Conservation (phyloP, 306 rosid species). For the Sicyos edulis region DNA sequence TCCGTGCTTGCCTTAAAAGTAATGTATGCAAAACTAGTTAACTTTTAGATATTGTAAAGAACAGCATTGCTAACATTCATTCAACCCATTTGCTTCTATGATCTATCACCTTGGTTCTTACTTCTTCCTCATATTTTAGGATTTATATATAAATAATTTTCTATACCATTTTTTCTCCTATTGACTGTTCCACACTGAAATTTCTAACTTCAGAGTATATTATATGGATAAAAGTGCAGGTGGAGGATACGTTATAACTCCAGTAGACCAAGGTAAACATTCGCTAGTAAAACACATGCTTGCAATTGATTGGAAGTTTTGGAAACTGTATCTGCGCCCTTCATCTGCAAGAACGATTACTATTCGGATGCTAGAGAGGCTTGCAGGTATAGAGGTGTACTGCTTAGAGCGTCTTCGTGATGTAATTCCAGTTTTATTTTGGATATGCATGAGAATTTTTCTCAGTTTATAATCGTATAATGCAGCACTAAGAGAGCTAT, state of each 20-base stretch:
- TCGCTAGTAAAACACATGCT: slow-evolving; percentile 86
- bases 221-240: slow-evolving; percentile 38
- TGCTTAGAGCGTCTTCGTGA: slow-evolving; percentile 11
- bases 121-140: neutral
- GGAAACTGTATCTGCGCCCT: slow-evolving; percentile 64
- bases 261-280: slow-evolving; percentile 59
- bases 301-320: slow-evolving; percentile 82
- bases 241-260: slow-evolving; percentile 85
- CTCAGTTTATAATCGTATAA: neutral
- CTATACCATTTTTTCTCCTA: neutral
- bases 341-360: slow-evolving; percentile 61
- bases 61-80: neutral
- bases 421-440: neutral
- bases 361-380: slow-evolving; percentile 68
- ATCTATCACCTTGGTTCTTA: neutral
- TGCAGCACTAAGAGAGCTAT: slow-evolving; percentile 74
- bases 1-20: slow-evolving; percentile 94
- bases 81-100: slow-evolving; percentile 1
- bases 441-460: neutral
- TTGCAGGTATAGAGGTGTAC: slow-evolving; percentile 48
- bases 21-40: slow-evolving; percentile 47
- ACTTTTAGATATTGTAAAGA: slow-evolving; percentile 14
- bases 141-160: neutral
- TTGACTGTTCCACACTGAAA: neutral
- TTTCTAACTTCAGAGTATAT: neutral